Evolutionary conservation across 1,284 basidiomycete species (phyloP).

Genomic region (Vanrija sp.): DNA sequence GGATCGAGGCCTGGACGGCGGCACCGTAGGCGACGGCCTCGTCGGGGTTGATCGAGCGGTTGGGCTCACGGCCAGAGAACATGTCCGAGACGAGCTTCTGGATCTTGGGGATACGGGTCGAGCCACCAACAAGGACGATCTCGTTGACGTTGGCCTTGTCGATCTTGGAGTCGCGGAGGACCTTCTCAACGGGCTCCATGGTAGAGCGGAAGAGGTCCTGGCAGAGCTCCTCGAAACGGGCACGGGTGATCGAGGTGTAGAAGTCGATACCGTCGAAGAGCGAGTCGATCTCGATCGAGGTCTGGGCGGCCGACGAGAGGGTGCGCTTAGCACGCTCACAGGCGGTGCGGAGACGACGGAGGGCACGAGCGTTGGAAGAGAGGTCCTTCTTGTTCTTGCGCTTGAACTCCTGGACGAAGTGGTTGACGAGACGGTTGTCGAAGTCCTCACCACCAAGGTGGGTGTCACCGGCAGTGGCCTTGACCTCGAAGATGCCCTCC

Average conservation of each 20-base stretch:
- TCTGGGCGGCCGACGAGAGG: conserved; percentile 95
- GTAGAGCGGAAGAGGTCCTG: conserved; percentile 91
- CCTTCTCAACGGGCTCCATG: conserved; percentile 96
- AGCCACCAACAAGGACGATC: conserved; percentile 98
- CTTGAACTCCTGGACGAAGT: conserved; percentile 70
- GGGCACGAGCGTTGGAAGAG: conserved; percentile 89
- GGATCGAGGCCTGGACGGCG: conserved; percentile 92
- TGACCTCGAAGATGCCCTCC: conserved; percentile 63
- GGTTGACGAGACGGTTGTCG: conserved; percentile 93
- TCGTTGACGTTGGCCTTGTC: conserved; percentile 95
- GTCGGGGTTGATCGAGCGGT: conserved; percentile 98
- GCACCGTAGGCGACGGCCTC: conserved; percentile 95
- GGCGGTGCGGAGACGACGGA: conserved; percentile 89
- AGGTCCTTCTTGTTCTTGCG: conserved; percentile 77
- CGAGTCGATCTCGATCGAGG: conserved; percentile 98
- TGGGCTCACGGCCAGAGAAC: conserved; percentile 94
- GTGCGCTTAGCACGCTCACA: conserved; percentile 99
- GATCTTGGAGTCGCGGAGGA: conserved; percentile 98
- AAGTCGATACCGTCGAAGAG: conserved; percentile 88
- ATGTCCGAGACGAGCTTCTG: conserved; percentile 96
- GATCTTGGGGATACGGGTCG: conserved; percentile 99
- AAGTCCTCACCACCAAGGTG: conserved; percentile 99
- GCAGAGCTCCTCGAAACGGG: conserved; percentile 99
- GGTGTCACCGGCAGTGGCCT: conserved; percentile 89
- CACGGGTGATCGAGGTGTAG: conserved; percentile 94